Conservation (phyloP, 768 basidiomycete species). For the Naganishia vaughanmartiniae region DNA sequence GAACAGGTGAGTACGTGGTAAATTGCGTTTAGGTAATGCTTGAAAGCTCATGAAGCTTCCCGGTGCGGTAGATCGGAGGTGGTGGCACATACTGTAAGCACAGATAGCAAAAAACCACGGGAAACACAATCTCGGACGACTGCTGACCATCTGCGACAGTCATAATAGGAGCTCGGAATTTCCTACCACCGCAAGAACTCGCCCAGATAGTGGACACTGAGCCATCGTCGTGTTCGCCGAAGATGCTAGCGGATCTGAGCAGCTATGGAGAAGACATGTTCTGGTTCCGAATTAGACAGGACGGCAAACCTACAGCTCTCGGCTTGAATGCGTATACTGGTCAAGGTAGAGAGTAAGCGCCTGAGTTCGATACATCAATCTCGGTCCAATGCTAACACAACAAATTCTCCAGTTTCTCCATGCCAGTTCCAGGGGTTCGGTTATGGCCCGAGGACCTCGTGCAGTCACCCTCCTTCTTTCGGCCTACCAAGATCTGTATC, state of each 20-base stretch:
- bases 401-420: conserved; percentile 14
- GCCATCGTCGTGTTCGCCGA: background rate
- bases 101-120: too few species aligned
- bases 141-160: background rate
- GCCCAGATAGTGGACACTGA: conserved; percentile 27
- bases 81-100: conserved; percentile 32
- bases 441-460: conserved; percentile 25
- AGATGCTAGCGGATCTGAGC: conserved; percentile 7
- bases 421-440: conserved; percentile 9
- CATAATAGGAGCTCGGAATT: conserved; percentile 30
- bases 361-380: background rate
- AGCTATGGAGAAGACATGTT: conserved; percentile 30
- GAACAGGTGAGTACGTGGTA: conserved; percentile 6
- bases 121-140: background rate
- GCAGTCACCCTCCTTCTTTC: conserved; percentile 17
- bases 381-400: background rate
- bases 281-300: conserved; percentile 17
- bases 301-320: conserved; percentile 21
- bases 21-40: background rate
- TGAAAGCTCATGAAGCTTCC: background rate
- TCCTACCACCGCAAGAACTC: conserved; percentile 10
- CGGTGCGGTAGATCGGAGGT: conserved; percentile 24
- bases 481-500: background rate
- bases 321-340: conserved; percentile 28
- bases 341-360: conserved; percentile 31